These are phyloP conservation scores for Rosa rugosa DNA, from an alignment of 306 rosid species.

Conservation along the genomic window DNA sequence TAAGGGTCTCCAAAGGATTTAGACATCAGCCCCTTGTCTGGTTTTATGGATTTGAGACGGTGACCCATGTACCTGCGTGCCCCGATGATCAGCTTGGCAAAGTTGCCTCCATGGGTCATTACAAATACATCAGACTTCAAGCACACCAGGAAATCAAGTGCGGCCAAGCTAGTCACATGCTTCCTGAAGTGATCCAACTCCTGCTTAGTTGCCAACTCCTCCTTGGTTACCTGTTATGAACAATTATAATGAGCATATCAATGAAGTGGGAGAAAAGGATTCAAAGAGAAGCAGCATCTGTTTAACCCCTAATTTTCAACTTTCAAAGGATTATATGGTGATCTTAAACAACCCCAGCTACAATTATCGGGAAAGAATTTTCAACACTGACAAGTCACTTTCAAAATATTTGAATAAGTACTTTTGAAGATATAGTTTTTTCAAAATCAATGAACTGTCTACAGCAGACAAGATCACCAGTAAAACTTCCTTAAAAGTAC, in stretches of 20 bases:
- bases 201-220: slow-evolving; percentile 85
- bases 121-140: slow-evolving; percentile 96
- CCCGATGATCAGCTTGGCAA: slow-evolving; percentile 93
- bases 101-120: slow-evolving; percentile 99
- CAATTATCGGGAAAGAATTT: background rate
- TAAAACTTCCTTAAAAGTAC: background rate
- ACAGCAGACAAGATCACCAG: background rate
- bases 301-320: background rate
- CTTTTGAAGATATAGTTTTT: background rate
- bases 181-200: slow-evolving; percentile 87
- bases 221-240: slow-evolving; percentile 75
- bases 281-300: background rate
- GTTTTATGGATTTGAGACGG: slow-evolving; percentile 86
- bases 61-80: slow-evolving; percentile 98
- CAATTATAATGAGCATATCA: slow-evolving; percentile 3
- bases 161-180: slow-evolving; percentile 98
- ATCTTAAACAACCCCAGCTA: background rate
- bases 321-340: background rate
- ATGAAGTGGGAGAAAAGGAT: slow-evolving; percentile 3
- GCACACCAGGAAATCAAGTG: slow-evolving; percentile 97
- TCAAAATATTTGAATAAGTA: background rate
- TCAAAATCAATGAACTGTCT: slow-evolving; percentile 7
- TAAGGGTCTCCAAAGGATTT: slow-evolving; percentile 98
- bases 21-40: slow-evolving; percentile 98
- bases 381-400: background rate